Evolutionary conservation across 345 rosid genomes (phyloP), one percentile per base, ranked within the genome.

Genomic region (Durio zibethinus): DNA sequence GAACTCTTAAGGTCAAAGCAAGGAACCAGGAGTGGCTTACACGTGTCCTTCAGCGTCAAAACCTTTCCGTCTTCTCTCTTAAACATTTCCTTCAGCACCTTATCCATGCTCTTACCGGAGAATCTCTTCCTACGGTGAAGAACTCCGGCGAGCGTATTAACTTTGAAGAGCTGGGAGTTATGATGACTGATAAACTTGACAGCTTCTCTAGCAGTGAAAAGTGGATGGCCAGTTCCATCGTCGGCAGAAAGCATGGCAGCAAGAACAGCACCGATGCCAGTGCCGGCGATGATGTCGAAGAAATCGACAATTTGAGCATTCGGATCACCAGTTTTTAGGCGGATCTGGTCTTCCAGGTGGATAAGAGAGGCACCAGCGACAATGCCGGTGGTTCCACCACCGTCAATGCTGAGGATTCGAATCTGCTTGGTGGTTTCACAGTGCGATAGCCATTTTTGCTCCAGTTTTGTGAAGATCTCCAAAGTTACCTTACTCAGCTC

Each of bases 11-110:
- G 93, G 84, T 96, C 99, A 78, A 90, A 96, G 88, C 98, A 96
- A 45, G 99, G 99, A 65, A 96, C 90, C 3, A 93, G 97, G 68
- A 96, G 97, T 66, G 97, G 97, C 88, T 93, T 93, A 75, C 97
- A 90, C 78, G 96, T 90, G 90, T 93, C 97, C 83, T 79, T 93
- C 84, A 96, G 78, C 20, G 98, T 93, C 84, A 93, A 78, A 52
- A 78, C 75, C 84, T 69, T 82, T 1, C 96, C 97, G 21, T 92
- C 94, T 48, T 88, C 91, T 72, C 97, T 82, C 76, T 40, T 68
- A 53, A 93, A 88, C 45, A 87, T 85, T 50, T 85, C 85, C 83
- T 89, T 86, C 85, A 96, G 70, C 56, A 77, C 89, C 80, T 74
- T 90, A 14, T 91, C 94, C 91, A 91, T 89, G 86, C 92, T 92